These are phyloP conservation scores for Groenewaldozyma salmanticensis DNA, from an alignment of 805 yeast genomes.

Conservation along the genomic window DNA sequence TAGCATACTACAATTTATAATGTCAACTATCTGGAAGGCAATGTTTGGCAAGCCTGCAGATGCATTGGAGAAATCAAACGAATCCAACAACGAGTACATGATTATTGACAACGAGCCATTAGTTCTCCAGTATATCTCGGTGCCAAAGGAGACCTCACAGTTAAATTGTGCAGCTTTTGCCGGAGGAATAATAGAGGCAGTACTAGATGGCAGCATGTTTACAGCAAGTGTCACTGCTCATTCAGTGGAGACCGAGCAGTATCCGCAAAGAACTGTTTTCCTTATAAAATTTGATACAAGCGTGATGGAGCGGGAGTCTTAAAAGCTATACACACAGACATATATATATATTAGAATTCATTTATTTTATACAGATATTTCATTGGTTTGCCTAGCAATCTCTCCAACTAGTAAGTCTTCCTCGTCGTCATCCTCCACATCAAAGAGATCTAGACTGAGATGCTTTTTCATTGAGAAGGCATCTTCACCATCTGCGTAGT, in stretches of 20 bases:
- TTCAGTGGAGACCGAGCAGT: conserved; percentile 49
- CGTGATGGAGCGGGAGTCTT: conserved; percentile 15
- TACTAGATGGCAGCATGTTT: conserved; percentile 63
- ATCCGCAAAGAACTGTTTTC: conserved; percentile 63
- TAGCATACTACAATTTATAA: conserved; percentile 62
- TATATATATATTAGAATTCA: no score
- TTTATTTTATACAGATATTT: not conserved
- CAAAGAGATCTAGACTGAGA: conserved; percentile 27
- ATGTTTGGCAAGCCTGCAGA: conserved; percentile 69
- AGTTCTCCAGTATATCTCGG: conserved; percentile 59
- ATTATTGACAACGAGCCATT: conserved; percentile 68
- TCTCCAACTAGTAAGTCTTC: conserved; percentile 17
- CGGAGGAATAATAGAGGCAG: conserved; percentile 81
- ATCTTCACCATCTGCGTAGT: conserved; percentile 96
- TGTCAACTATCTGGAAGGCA: conserved; percentile 61
- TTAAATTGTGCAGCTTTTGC: conserved; percentile 74
- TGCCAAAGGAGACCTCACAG: conserved; percentile 70
- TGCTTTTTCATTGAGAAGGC: conserved; percentile 89
- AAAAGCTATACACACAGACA: no score
- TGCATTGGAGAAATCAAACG: conserved; percentile 63
- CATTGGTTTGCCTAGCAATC: conserved; percentile 6
- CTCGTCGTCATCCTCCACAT: conserved; percentile 17
- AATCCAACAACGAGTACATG: conserved; percentile 62
- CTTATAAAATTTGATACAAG: conserved; percentile 52
- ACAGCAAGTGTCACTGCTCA: conserved; percentile 78